Evolutionary conservation across 306 rosid species (phyloP).

Genomic region (Styphnolobium japonicum): DNA sequence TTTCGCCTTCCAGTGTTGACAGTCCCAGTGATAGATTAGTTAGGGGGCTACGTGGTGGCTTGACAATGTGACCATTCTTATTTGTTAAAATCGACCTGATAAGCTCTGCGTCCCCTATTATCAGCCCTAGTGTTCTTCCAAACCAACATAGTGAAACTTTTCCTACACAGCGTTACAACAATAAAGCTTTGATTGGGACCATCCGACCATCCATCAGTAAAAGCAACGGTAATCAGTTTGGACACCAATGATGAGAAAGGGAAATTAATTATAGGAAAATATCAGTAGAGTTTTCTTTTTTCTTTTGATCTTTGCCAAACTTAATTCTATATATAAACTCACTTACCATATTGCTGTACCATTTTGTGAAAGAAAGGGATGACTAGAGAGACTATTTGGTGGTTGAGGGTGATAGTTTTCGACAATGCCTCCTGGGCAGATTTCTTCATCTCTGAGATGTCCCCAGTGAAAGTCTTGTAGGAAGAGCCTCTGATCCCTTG

Average conservation of each 20-base stretch:
- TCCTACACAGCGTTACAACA: neutral
- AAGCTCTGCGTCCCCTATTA: constrained; percentile 37
- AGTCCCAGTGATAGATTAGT: constrained; percentile 35
- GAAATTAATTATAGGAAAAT: neutral
- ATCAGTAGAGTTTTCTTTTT: neutral
- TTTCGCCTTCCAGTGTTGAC: constrained; percentile 38
- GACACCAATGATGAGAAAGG: neutral
- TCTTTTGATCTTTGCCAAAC: neutral
- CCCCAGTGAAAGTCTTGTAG: constrained; percentile 43
- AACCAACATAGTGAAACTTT: constrained; percentile 38
- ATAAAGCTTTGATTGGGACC: no score
- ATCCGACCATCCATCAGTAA: no score
- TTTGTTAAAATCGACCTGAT: constrained; percentile 31
- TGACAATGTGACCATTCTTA: constrained; percentile 29
- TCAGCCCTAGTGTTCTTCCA: constrained; percentile 39
- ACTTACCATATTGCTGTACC: constrained; percentile 39
- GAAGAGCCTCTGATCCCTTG: constrained; percentile 48
- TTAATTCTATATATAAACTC: neutral
- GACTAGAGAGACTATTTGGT: constrained; percentile 39
- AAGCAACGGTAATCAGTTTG: neutral
- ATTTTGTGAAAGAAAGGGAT: constrained; percentile 35
- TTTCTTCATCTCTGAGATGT: constrained; percentile 30
- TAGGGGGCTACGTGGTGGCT: constrained; percentile 42
- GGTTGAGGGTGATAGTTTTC: constrained; percentile 34
- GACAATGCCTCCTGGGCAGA: constrained; percentile 27